Evolutionary conservation across 2,329 filamentous ascomycete species (phyloP).

Genomic region (Alternaria rosae): DNA sequence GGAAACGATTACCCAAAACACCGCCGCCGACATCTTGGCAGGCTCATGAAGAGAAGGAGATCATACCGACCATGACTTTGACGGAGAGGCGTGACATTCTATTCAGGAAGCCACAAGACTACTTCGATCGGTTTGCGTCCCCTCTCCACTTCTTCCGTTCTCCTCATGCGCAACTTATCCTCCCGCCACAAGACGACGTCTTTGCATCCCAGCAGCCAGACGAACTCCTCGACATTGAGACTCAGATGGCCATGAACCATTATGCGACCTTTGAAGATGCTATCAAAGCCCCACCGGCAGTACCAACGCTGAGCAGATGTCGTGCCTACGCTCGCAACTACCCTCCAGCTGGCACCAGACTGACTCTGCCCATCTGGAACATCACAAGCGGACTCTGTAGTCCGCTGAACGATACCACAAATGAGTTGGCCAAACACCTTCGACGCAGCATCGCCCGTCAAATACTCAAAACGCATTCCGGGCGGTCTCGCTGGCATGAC

Average conservation of each 20-base stretch:
- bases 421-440: conserved; percentile 52
- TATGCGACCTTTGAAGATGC: conserved; percentile 30
- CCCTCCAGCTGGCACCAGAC: conserved; percentile 50
- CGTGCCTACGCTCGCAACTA: conserved; percentile 51
- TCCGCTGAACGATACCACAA: conserved; percentile 50
- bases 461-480: conserved; percentile 31
- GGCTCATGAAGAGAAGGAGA: conserved; percentile 29
- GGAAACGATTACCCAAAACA: conserved; percentile 29
- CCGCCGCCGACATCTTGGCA: conserved; percentile 38
- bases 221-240: conserved; percentile 40
- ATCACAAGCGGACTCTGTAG: conserved; percentile 50
- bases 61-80: conserved; percentile 41
- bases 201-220: conserved; percentile 38
- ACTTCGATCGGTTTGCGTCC: conserved; percentile 60
- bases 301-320: conserved; percentile 37
- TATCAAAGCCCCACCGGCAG: conserved; percentile 12
- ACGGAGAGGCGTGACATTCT: conserved; percentile 46
- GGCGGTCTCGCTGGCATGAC: conserved; percentile 34
- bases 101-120: conserved; percentile 54
- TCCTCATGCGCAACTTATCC: conserved; percentile 41
- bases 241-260: conserved; percentile 39
- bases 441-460: conserved; percentile 51
- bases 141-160: conserved; percentile 61
- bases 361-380: conserved; percentile 53
- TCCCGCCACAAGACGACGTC: conserved; percentile 33